A percentile compares a stretch with the other conserved stretches of the same genome.
Evolutionary conservation across 2,329 filamentous ascomycete species (phyloP).

Genomic region (Rutstroemia sp.): DNA sequence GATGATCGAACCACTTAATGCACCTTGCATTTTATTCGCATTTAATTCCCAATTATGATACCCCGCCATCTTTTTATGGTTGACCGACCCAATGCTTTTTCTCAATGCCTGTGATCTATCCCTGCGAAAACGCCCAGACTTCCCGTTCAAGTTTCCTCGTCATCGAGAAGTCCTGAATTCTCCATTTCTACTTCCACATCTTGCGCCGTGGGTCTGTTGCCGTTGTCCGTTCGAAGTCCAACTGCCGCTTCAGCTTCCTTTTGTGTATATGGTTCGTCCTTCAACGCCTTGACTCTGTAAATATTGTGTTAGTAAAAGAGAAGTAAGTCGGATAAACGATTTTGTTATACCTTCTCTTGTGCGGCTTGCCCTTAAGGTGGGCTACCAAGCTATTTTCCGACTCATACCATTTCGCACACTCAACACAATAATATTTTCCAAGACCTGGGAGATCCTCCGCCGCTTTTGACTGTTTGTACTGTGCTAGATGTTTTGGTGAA

Average conservation of each 20-base stretch:
- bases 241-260: slow-evolving; percentile 77
- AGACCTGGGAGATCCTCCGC: slow-evolving; percentile 82
- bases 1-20: slow-evolving; percentile 16
- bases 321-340: background rate
- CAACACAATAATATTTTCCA: slow-evolving; percentile 78
- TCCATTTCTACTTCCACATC: slow-evolving; percentile 35
- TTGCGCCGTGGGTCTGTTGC: slow-evolving; percentile 33
- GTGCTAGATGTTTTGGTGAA: slow-evolving; percentile 70
- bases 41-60: slow-evolving; percentile 2
- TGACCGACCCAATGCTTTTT: background rate
- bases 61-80: slow-evolving; percentile 6
- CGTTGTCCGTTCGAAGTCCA: slow-evolving; percentile 66
- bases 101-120: background rate
- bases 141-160: slow-evolving; percentile 17
- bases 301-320: background rate
- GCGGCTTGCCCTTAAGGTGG: slow-evolving; percentile 82
- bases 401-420: slow-evolving; percentile 97
- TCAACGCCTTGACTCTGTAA: slow-evolving; percentile 69
- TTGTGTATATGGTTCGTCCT: slow-evolving; percentile 79
- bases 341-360: slow-evolving; percentile 71
- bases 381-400: slow-evolving; percentile 65
- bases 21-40: slow-evolving; percentile 3
- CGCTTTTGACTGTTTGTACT: slow-evolving; percentile 72
- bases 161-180: slow-evolving; percentile 20
- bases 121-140: background rate